Conservation (phyloP, 2,329 filamentous ascomycete species). For the Curvularia spicifera region DNA sequence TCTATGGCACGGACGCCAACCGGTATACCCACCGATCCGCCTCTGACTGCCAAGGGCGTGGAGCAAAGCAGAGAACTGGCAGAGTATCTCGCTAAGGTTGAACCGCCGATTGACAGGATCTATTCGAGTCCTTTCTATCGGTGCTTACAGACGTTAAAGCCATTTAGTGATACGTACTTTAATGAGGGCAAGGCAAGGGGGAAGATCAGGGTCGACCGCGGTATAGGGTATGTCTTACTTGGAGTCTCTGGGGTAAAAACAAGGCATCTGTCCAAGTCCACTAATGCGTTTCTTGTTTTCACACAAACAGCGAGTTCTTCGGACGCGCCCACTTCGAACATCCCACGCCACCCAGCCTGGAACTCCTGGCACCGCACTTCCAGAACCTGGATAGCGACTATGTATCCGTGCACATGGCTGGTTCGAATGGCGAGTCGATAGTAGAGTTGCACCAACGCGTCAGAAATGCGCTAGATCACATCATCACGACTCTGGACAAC, state of each 20-base stretch:
- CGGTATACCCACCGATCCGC: constrained; percentile 84
- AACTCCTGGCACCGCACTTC: constrained; percentile 72
- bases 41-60: constrained; percentile 85
- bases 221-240: constrained; percentile 54
- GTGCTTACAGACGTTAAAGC: constrained; percentile 50
- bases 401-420: constrained; percentile 70
- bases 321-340: constrained; percentile 85
- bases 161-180: constrained; percentile 46
- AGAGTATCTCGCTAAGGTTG: constrained; percentile 64
- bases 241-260: neutral
- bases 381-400: constrained; percentile 63
- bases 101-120: constrained; percentile 74
- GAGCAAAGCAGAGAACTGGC: constrained; percentile 81
- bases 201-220: constrained; percentile 60
- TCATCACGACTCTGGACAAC: constrained; percentile 75
- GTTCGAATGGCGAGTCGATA: constrained; percentile 77
- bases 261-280: neutral
- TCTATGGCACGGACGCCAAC: constrained; percentile 74
- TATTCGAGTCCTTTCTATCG: constrained; percentile 64
- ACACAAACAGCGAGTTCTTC: constrained; percentile 74
- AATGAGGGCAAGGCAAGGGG: constrained; percentile 40
- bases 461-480: constrained; percentile 69
- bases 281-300: neutral
- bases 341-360: constrained; percentile 72
- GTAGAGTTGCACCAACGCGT: constrained; percentile 80